phyloP scores from a whole-genome alignment of 345 rosid genomes.

The Populus davidiana region DNA sequence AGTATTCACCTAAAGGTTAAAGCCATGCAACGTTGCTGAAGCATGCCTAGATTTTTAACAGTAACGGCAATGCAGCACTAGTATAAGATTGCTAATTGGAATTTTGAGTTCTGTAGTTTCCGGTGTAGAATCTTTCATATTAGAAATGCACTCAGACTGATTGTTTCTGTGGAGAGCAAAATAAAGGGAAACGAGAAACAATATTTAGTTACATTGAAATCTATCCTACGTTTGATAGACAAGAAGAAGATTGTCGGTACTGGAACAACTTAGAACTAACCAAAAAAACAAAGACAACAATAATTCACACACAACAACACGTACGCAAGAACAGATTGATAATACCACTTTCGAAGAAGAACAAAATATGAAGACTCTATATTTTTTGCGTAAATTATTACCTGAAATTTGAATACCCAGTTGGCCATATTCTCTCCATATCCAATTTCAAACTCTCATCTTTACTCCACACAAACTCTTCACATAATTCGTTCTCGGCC shows the following conservation, averaged over 20 bases:
- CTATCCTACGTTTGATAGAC: too few species aligned
- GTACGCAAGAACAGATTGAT: background rate
- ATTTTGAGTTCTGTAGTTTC: too few species aligned
- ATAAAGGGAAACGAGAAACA: background rate
- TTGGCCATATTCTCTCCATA: constrained; percentile 61
- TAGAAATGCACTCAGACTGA: background rate
- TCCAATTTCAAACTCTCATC: constrained; percentile 36
- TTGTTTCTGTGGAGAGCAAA: background rate
- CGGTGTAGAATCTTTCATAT: background rate
- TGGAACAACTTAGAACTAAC: background rate
- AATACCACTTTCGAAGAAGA: background rate
- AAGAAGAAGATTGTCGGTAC: too few species aligned
- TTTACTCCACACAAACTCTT: constrained; percentile 65
- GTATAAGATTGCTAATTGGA: too few species aligned
- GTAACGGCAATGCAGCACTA: background rate
- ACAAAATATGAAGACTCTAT: background rate
- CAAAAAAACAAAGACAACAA: too few species aligned
- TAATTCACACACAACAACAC: too few species aligned
- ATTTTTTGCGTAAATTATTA: constrained; percentile 10
- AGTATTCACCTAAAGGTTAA: background rate
- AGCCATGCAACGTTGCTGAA: background rate
- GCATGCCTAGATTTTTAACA: background rate
- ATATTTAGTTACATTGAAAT: background rate
- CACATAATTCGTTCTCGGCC: constrained; percentile 46
- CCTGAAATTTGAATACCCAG: constrained; percentile 64